Base-by-base conservation (phyloP, 768 basidiomycete genomes). In the Boletus insuetus region DNA sequence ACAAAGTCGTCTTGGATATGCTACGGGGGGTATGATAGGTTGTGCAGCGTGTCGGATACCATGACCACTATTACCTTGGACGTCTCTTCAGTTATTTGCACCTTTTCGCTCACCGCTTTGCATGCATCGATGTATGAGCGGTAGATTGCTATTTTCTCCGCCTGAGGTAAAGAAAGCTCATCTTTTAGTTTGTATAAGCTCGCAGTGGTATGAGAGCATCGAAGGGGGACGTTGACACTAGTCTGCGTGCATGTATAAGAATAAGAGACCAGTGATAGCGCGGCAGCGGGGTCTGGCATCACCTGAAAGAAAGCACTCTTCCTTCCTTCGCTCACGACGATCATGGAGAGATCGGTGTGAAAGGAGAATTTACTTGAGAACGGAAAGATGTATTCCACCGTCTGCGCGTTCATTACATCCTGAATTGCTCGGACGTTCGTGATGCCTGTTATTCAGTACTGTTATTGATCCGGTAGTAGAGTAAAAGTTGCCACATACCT, bases 1-100 rank as follows among this genome's bases (percentile, higher is more conserved):
- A 81, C 87, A 64, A 92, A 93, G 53, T 91, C 87, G 6, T 85
- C 79, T 75, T 91, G 86, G 35, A 93, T 86, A 60, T 85, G 75
- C 90, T 92, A 49, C 34, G 35, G 37, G 37, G 37, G 17, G 14
- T n/a, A 46, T 43, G 39, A 55, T 46, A 46, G 22, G 4, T 38
- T 37, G 29, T 46, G 26, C 6, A 14, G 16, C 17, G 22, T 42
- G 31, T 35, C 16, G 45, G 31, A 26, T 16, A 38, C 43, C 29
- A 32, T 24, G 39, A 20, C 14, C 19, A 22, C 4, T 58, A 69
- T 35, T 58, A 87, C 90, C 75, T 85, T 76, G n/a, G 85, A 85
- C 5, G 82, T 77, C 13, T 72, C 67, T 34, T 84, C 80, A 6
- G 75, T 71, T 22, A 91, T 73, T 17, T 74, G 73, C 2, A 85